Base-by-base conservation (phyloP, 75 land plant genomes). In the Sequoiadendron giganteum region DNA sequence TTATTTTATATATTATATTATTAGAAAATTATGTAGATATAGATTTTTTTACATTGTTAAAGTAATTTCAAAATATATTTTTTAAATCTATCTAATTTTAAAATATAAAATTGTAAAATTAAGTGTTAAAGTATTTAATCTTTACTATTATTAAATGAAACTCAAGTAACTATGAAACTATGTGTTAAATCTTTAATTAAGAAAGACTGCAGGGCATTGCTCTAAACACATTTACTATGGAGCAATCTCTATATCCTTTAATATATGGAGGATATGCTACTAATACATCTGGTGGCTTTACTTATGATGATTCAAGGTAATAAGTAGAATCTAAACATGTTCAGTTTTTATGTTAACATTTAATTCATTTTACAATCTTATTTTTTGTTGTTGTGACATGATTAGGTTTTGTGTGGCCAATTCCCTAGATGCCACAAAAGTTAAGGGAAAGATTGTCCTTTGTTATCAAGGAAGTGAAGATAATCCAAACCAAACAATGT, bases 401-500 rank as follows among this genome's bases (percentile, higher is more conserved):
- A 68, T 68, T 32, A 48, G 28, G n/a, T 86, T 1, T 42, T 92
- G 36, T 88, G 91, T 72, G 30, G 88, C 10, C 45, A 55, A 52
- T 14, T 52, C 55, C 16, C 55, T 52, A 52, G 55, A 52, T 52
- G 15, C 55, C 16, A 52, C 55, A 43, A 86, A 88, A 42, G 90
- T 88, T 80, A 54, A 30, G 49, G 90, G 88, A 58, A 90, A 86
- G 55, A 89, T 92, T 82, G 93, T 92, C 43, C 13, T 85, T 3
- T 92, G 93, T 79, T n/a, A 39, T 0, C 19, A 82, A 48, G 42
- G 49, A 89, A 86, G 38, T 16, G 56, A 47, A 70, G 34, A 73
- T 45, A 45, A 54, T 18, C 81, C 61, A 68, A 30, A 68, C 30
- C n/a, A 84, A 38, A 32, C 39, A 28, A 84, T 87, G 45, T 30